These are phyloP conservation scores for Acorus gramineus DNA, from an alignment of 106 monocot species.

Conservation along the genomic window DNA sequence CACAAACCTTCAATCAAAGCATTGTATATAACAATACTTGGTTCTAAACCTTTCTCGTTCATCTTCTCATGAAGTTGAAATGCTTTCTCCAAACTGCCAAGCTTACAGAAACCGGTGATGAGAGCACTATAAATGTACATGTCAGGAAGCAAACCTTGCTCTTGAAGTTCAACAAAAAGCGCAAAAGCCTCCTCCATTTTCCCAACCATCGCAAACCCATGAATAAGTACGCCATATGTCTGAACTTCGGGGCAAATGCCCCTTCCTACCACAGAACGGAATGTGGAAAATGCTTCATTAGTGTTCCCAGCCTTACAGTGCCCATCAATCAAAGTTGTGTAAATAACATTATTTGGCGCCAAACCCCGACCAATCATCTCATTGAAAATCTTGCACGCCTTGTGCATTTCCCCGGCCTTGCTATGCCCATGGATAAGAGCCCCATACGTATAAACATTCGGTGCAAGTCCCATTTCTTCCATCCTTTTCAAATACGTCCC, in stretches of 20 bases:
- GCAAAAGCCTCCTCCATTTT: slow-evolving; percentile 54
- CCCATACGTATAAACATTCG: slow-evolving; percentile 64
- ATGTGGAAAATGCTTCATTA: slow-evolving; percentile 31
- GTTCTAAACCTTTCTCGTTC: slow-evolving; percentile 42
- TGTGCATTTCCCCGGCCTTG: slow-evolving; percentile 43
- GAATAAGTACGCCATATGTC: slow-evolving; percentile 59
- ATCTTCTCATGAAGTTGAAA: slow-evolving; percentile 45
- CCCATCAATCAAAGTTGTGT: slow-evolving; percentile 55
- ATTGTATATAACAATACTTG: slow-evolving; percentile 70
- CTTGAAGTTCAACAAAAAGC: slow-evolving; percentile 45
- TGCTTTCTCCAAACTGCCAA: slow-evolving; percentile 42
- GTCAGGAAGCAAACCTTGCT: slow-evolving; percentile 54
- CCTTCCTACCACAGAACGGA: slow-evolving; percentile 33
- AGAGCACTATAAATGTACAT: slow-evolving; percentile 52
- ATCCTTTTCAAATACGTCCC: slow-evolving; percentile 35
- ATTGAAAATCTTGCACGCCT: slow-evolving; percentile 45
- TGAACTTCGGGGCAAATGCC: slow-evolving; percentile 56
- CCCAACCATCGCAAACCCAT: slow-evolving; percentile 45
- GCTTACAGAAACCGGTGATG: slow-evolving; percentile 58
- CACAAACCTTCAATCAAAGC: slow-evolving; percentile 56
- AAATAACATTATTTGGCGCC: slow-evolving; percentile 57
- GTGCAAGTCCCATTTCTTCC: slow-evolving; percentile 37
- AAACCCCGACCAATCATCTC: slow-evolving; percentile 56
- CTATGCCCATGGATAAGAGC: slow-evolving; percentile 51
- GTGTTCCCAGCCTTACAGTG: slow-evolving; percentile 43